A percentile compares a stretch with the other conserved stretches of the same genome.
These are phyloP conservation scores for Leptosphaerulina australis DNA, from an alignment of 2,329 filamentous ascomycete genomes.

Conservation along the genomic window DNA sequence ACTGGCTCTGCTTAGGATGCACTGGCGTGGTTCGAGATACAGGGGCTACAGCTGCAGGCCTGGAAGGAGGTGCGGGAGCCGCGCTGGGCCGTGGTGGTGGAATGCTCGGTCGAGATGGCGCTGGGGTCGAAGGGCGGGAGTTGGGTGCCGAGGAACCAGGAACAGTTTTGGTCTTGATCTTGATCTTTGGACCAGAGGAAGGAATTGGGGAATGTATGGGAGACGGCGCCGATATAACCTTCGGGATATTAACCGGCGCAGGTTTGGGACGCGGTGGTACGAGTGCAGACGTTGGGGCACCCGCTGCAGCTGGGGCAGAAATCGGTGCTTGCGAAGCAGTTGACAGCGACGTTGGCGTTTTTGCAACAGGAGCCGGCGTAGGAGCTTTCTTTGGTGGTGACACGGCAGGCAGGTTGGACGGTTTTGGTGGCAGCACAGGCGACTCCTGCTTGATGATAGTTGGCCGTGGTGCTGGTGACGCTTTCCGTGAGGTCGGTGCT, in stretches of 20 bases:
- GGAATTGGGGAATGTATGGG: constrained; percentile 36
- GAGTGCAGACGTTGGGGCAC: constrained; percentile 16
- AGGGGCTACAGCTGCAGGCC: constrained; percentile 9
- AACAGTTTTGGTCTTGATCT: constrained; percentile 35
- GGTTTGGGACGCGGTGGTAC: constrained; percentile 17
- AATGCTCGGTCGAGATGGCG: constrained; percentile 19
- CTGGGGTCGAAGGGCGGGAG: constrained; percentile 26
- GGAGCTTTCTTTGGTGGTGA: constrained; percentile 25
- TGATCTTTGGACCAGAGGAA: constrained; percentile 34
- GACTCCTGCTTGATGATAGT: constrained; percentile 21
- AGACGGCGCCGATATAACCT: constrained; percentile 26
- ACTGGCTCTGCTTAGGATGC: constrained; percentile 5
- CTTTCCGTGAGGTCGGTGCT: constrained; percentile 21
- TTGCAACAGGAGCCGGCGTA: constrained; percentile 24
- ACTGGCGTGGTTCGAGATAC: constrained; percentile 18
- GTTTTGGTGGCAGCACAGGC: constrained; percentile 25
- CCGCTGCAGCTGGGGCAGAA: constrained; percentile 11
- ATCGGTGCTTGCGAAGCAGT: constrained; percentile 5
- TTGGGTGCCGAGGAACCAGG: constrained; percentile 26
- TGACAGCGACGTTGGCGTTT: constrained; percentile 17
- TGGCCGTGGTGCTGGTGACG: constrained; percentile 24
- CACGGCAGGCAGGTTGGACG: constrained; percentile 16
- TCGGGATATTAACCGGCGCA: constrained; percentile 24
- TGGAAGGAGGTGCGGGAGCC: constrained; percentile 14
- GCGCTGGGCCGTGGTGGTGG: constrained; percentile 24